phyloP scores from a whole-genome alignment of 768 basidiomycete species.

The Cyathus striatus region DNA sequence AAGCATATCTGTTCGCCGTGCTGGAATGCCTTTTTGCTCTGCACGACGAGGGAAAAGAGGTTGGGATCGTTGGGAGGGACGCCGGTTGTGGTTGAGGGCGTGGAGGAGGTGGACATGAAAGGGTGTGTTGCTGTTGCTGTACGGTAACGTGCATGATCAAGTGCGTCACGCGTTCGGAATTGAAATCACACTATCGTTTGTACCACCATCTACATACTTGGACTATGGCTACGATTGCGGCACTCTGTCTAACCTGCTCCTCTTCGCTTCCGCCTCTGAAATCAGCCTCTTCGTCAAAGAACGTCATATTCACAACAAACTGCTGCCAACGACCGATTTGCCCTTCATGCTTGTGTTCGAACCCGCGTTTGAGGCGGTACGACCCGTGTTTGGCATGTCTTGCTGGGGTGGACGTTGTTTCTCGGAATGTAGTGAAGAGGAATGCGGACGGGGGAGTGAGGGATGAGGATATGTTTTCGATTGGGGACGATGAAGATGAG shows the following conservation, averaged over 20 bases:
- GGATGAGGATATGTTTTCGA: conserved; percentile 59
- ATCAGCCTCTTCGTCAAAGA: conserved; percentile 6
- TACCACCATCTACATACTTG: neutral
- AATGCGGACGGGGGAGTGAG: conserved; percentile 51
- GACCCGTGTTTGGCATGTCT: conserved; percentile 71
- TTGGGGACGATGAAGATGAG: conserved; percentile 62
- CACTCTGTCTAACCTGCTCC: conserved; percentile 58
- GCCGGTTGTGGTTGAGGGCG: neutral
- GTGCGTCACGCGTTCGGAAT: too few relatives aligned
- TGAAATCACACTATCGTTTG: neutral
- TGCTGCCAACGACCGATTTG: conserved; percentile 72
- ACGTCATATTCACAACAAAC: conserved; percentile 40
- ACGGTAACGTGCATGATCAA: neutral
- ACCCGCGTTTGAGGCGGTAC: conserved; percentile 63
- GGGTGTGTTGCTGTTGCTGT: neutral
- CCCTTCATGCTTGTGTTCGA: conserved; percentile 45
- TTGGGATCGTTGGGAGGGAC: conserved; percentile 43
- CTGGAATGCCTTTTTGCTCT: conserved; percentile 80
- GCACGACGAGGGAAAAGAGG: conserved; percentile 69
- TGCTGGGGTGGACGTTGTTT: conserved; percentile 43
- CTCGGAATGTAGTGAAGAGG: conserved; percentile 1
- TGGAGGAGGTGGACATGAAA: neutral
- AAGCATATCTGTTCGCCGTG: conserved; percentile 74
- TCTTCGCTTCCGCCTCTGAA: conserved; percentile 43
- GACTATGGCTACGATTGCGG: conserved; percentile 18